Base-by-base conservation (phyloP, 1,284 basidiomycete species). In the Marasmius sp. region DNA sequence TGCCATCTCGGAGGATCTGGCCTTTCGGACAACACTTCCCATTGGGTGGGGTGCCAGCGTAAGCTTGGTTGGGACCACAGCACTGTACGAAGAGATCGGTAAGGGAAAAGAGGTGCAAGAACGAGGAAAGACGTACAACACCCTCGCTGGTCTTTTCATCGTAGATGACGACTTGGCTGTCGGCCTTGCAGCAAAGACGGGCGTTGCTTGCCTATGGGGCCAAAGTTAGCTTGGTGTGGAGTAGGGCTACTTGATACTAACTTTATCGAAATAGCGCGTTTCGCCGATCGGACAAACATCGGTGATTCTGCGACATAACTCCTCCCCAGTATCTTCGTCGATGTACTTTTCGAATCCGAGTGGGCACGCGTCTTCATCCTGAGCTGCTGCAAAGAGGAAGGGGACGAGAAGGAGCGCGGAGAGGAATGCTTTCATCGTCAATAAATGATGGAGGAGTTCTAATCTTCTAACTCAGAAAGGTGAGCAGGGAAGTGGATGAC, bases 121-220 rank as follows among this genome's bases (percentile, higher is more conserved):
- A 22, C 6, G 36, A 2, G 2, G 34, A 16, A 18, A 16, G 10
- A 58, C 57, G 22, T 34, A 58, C 57, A 10, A 50, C 57, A 20
- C 57, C 57, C 4, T 4, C 37, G 10, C 27, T 20, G 7, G 34
- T 7, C 5, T 33, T 20, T 6, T 58, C 45, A 47, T 58, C 34
- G 57, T 49, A 58, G 27, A 58, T 58, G 10, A 58, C 57, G 16
- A 58, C 16, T n/a, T 58, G 43, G n/a, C 37, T 22, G 27, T 20
- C 33, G 8, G 33, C 12, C 12, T 27, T n/a, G 22, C 57, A 58
- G 27, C 57, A 58, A 22, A 22, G 20, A 38, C 14, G 33, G 18
- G 36, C 45, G 27, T 50, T 50, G 20, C 14, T 49, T 54, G 33
- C 34, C 27, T 54, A 3, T 6, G n/a, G 18, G 27, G n/a, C 34